Base-by-base conservation (phyloP, 768 basidiomycete genomes). In the Chalciporus sphaerocephalus region DNA sequence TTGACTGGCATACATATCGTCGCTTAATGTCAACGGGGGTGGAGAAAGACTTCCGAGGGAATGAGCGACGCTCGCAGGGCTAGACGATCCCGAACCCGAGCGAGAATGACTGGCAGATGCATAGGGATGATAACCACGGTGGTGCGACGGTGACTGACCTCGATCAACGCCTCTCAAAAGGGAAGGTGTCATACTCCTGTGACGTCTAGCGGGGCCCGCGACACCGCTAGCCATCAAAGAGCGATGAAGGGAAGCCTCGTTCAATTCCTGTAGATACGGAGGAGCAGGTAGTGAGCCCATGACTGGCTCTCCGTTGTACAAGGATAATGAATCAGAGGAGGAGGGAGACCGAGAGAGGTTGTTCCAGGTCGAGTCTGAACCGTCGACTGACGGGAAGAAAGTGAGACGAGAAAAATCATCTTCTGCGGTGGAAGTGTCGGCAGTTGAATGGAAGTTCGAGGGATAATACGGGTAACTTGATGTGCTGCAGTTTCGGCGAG, bases 141-240 rank as follows among this genome's bases (percentile, higher is more conserved):
- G 66, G 47, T 58, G 66, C 10, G 67, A 68, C 32, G 68, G 69
- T 21, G 80, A 77, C 47, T 74, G 60, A 25, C 70, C 69, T 52
- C 78, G 78, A 35, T 69, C 72, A 42, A 73, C 78, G 42, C 68
- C 74, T 42, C 81, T 73, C 37, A 72, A 64, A 22, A 82, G 50
- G 0, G 81, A 81, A 8, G 87, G 87, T 7, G 87, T 90, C 75
- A 85, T 86, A 62, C 85, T 87, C 44, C 87, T 74, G 58, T 87
- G 80, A 37, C 87, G 73, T 41, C 85, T 69, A 37, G 81, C 73
- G 9, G 85, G 83, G 9, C 85, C 83, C n/a, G 75, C 58, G 11
- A 71, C 75, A 6, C 44, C 56, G 10, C 59, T 57, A 13, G 54
- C 44, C 46, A 56, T 57, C 15, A 53, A 40, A 11, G 60, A 56